phyloP scores from a whole-genome alignment of 257 asterid genomes.

The Scutellaria galericulata region DNA sequence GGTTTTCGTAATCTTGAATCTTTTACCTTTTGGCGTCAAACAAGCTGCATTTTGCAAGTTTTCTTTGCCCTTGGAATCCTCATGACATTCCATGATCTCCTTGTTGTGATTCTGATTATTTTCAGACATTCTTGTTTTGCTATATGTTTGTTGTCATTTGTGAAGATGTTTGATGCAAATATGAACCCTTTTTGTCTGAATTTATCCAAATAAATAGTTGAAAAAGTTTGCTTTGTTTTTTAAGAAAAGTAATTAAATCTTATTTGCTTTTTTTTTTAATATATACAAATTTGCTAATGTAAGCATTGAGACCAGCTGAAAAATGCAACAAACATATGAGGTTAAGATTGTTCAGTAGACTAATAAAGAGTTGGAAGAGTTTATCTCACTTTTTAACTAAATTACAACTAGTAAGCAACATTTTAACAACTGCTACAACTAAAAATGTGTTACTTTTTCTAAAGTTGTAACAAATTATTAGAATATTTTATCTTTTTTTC shows the following conservation, averaged over 20 bases:
- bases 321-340: slow-evolving; percentile 42
- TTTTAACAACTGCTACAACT: slow-evolving; percentile 66
- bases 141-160: slow-evolving; percentile 18
- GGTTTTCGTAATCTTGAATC: slow-evolving; percentile 44
- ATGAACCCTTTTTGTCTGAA: slow-evolving; percentile 7
- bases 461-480: slow-evolving; percentile 17
- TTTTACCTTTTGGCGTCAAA: slow-evolving; percentile 60
- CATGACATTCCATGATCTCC: slow-evolving; percentile 23
- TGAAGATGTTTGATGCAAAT: slow-evolving; percentile 11
- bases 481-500: slow-evolving; percentile 32
- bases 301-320: slow-evolving; percentile 44
- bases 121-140: slow-evolving; percentile 1
- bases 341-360: slow-evolving; percentile 36
- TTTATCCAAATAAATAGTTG: slow-evolving; percentile 54
- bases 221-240: slow-evolving; percentile 9
- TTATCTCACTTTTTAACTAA: slow-evolving; percentile 44
- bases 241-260: slow-evolving; percentile 10
- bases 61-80: slow-evolving; percentile 13
- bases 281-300: slow-evolving; percentile 43
- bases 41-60: slow-evolving; percentile 22
- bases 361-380: slow-evolving; percentile 36
- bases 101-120: slow-evolving; percentile 2
- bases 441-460: slow-evolving; percentile 30
- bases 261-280: slow-evolving; percentile 23
- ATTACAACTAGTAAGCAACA: slow-evolving; percentile 59